A percentile compares a stretch with the other conserved stretches of the same genome.
Evolutionary conservation across 2,329 filamentous ascomycete genomes (phyloP).

Genomic region (Epichloe aotearoae): DNA sequence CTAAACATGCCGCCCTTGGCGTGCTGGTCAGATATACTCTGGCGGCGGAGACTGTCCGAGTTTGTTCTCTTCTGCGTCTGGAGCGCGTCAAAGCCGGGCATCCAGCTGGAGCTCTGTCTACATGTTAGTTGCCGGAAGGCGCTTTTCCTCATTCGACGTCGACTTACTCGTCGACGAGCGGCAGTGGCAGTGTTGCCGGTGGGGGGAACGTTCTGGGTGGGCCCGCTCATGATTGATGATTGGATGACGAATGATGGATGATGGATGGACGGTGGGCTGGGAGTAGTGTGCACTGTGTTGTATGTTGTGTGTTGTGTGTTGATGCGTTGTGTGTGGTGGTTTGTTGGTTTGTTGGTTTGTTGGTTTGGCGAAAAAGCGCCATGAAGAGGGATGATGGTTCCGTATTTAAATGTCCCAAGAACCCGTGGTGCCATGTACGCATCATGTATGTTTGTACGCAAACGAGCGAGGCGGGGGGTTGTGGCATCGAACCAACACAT

Average conservation of each 20-base stretch:
- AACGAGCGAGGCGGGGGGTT: too few relatives aligned
- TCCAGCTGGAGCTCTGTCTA: slow-evolving; percentile 30
- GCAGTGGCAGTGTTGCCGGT: slow-evolving; percentile 5
- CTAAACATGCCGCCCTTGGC: slow-evolving; percentile 35
- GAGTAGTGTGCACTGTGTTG: neutral
- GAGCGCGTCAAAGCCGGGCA: slow-evolving; percentile 36
- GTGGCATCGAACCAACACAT: too few relatives aligned
- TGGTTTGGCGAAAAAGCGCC: rapidly evolving
- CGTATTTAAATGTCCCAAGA: too few relatives aligned
- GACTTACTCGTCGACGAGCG: slow-evolving; percentile 18
- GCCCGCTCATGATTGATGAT: slow-evolving; percentile 17
- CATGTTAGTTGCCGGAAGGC: too few relatives aligned
- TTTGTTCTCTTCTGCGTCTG: slow-evolving; percentile 36
- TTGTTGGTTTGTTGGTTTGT: too few relatives aligned
- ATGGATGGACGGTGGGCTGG: slow-evolving; percentile 2
- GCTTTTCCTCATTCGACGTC: too few relatives aligned
- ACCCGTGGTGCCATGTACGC: too few relatives aligned
- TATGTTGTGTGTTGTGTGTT: too few relatives aligned
- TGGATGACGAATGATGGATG: slow-evolving; percentile 8
- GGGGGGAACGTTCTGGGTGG: slow-evolving; percentile 11
- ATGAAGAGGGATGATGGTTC: too few relatives aligned
- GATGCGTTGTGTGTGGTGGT: too few relatives aligned
- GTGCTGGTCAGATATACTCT: slow-evolving; percentile 42
- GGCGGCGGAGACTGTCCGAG: slow-evolving; percentile 34
- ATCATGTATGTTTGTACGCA: too few relatives aligned